phyloP scores from a whole-genome alignment of 352 stramenopile genomes.

The Pythium vanterpoolii region DNA sequence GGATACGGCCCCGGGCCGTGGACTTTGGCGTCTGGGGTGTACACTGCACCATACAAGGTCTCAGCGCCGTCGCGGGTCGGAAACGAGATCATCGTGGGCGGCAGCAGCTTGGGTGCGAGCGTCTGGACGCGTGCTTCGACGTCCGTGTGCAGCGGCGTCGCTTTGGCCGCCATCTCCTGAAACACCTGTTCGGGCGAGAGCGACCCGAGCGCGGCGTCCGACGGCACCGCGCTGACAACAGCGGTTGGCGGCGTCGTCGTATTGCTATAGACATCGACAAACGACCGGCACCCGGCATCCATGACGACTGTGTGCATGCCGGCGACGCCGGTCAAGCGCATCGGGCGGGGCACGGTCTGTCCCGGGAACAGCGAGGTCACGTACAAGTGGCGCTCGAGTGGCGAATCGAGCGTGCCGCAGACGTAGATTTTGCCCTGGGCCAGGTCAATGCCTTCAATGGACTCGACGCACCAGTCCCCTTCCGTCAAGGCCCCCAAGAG shows the following conservation, averaged over 20 bases:
- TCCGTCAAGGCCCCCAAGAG: constrained; percentile 61
- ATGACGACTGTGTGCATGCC: constrained; percentile 92
- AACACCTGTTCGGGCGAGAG: constrained; percentile 33
- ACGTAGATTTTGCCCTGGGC: constrained; percentile 86
- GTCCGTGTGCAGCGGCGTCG: constrained; percentile 55
- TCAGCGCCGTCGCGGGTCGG: constrained; percentile 82
- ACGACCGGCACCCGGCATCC: constrained; percentile 76
- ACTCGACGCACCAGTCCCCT: constrained; percentile 75
- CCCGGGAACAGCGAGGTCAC: constrained; percentile 62
- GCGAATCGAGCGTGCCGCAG: constrained; percentile 81
- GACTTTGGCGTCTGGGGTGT: constrained; percentile 81
- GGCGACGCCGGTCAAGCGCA: constrained; percentile 69
- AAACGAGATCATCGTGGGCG: constrained; percentile 69
- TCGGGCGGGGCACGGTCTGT: constrained; percentile 38
- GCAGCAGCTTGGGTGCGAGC: constrained; percentile 51
- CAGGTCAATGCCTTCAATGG: constrained; percentile 80
- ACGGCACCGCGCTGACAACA: constrained; percentile 47
- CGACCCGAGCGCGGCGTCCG: constrained; percentile 34
- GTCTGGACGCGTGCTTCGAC: constrained; percentile 56
- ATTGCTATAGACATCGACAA: constrained; percentile 85
- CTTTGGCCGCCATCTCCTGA: constrained; percentile 34
- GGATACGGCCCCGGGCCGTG: constrained; percentile 93
- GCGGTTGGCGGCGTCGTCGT: constrained; percentile 61
- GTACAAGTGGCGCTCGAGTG: constrained; percentile 92
- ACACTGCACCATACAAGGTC: constrained; percentile 91